These are phyloP conservation scores for Leishmania tarentolae DNA, from an alignment of 208 protist species.

Conservation along the genomic window DNA sequence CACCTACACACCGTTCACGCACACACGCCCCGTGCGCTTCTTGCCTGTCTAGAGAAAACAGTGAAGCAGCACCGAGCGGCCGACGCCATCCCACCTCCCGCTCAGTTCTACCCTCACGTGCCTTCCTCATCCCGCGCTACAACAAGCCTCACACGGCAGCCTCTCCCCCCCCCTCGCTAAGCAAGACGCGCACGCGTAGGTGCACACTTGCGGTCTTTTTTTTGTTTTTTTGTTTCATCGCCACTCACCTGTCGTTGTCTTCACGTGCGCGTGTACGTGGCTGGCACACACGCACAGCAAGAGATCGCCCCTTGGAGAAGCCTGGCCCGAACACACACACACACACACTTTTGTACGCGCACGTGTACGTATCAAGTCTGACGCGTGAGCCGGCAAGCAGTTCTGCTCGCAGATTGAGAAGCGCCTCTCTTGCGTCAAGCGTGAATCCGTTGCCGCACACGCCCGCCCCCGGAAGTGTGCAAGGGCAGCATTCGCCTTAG, in stretches of 20 bases:
- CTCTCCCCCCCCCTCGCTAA: neutral
- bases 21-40: neutral
- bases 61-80: neutral
- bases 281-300: neutral
- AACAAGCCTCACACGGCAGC: neutral
- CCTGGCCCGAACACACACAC: neutral
- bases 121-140: neutral
- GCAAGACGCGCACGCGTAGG: neutral
- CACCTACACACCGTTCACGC: neutral
- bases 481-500: too few relatives aligned
- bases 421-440: neutral
- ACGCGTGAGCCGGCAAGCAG: neutral
- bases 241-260: neutral
- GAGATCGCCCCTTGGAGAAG: too few relatives aligned
- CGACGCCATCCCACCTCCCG: neutral
- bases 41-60: neutral
- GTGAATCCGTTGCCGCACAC: neutral
- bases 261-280: neutral
- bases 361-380: neutral
- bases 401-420: neutral
- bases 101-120: neutral
- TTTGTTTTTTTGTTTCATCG: neutral
- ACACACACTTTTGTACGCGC: neutral
- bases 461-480: neutral
- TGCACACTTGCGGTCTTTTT: neutral